Evolutionary conservation across 352 stramenopile species (phyloP).

Genomic region (Blastocystis sp.): DNA sequence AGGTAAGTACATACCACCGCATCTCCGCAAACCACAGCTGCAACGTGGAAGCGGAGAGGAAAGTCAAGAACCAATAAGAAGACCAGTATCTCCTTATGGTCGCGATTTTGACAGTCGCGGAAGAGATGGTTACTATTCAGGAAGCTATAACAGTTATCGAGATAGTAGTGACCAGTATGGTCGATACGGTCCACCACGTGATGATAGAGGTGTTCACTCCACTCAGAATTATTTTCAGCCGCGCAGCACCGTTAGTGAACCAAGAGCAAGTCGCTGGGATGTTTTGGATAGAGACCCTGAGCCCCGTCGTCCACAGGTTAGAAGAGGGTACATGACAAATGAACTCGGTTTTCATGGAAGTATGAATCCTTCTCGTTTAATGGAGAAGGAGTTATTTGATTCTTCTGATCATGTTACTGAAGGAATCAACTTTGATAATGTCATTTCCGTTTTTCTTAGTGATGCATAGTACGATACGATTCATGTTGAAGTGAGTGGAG

Average conservation of each 20-base stretch:
- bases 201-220: conserved; percentile 22
- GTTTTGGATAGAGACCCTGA: not conserved
- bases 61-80: not conserved
- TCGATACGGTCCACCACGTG: not conserved
- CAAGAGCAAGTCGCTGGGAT: conserved; percentile 52
- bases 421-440: conserved; percentile 96
- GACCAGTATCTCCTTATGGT: not conserved
- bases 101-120: not conserved
- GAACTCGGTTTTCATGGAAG: conserved; percentile 94
- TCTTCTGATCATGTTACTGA: conserved; percentile 81
- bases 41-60: not conserved
- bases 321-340: conserved; percentile 78
- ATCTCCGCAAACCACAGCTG: conserved; percentile 45
- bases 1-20: conserved; percentile 69
- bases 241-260: not conserved
- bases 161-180: not conserved
- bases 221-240: conserved; percentile 49
- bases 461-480: conserved; percentile 89
- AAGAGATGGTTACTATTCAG: not conserved
- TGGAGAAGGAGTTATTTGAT: conserved; percentile 88
- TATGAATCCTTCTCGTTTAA: conserved; percentile 81
- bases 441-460: conserved; percentile 38
- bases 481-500: conserved; percentile 89
- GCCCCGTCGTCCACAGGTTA: not conserved
- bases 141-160: not conserved